Conservation (phyloP, 768 basidiomycete genomes). For the Agaricus sinodeliciosus region DNA sequence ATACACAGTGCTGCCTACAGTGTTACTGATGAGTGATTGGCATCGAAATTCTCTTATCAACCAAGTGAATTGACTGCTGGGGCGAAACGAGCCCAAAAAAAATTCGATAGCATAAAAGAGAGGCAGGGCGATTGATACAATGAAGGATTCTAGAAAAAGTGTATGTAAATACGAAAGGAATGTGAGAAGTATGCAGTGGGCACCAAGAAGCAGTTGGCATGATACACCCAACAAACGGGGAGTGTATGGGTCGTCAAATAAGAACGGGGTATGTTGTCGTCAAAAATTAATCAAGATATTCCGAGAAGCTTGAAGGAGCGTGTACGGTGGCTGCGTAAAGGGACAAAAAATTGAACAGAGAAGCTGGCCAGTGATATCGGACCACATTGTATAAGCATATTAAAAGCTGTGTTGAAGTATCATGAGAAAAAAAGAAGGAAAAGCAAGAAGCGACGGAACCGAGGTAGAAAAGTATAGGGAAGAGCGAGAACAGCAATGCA, state of each 20-base stretch:
- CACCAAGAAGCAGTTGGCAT: background rate
- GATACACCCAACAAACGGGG: background rate
- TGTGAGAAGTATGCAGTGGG: background rate
- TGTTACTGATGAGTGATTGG: constrained; percentile 23
- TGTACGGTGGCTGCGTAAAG: background rate
- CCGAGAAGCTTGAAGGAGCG: constrained; percentile 3
- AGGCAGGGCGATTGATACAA: constrained; percentile 7
- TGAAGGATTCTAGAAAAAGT: constrained; percentile 9
- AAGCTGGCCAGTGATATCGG: background rate
- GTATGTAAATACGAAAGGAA: constrained; percentile 5
- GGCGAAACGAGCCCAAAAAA: background rate
- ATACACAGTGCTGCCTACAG: constrained; percentile 93
- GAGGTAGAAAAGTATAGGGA: constrained; percentile 16
- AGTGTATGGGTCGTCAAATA: background rate
- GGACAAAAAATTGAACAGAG: constrained; percentile 1
- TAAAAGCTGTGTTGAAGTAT: constrained; percentile 12
- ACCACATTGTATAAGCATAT: background rate
- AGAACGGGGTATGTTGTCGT: background rate
- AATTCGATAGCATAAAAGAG: constrained; percentile 9
- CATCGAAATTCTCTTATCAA: constrained; percentile 13
- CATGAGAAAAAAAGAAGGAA: constrained; percentile 3
- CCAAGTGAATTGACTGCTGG: background rate
- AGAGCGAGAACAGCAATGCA: constrained; percentile 15
- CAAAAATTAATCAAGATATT: constrained; percentile 1
- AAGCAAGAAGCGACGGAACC: constrained; percentile 9